Evolutionary conservation across 208 protist species (phyloP), one percentile per base, ranked within the genome.

Genomic region (Phytomonas francai): DNA sequence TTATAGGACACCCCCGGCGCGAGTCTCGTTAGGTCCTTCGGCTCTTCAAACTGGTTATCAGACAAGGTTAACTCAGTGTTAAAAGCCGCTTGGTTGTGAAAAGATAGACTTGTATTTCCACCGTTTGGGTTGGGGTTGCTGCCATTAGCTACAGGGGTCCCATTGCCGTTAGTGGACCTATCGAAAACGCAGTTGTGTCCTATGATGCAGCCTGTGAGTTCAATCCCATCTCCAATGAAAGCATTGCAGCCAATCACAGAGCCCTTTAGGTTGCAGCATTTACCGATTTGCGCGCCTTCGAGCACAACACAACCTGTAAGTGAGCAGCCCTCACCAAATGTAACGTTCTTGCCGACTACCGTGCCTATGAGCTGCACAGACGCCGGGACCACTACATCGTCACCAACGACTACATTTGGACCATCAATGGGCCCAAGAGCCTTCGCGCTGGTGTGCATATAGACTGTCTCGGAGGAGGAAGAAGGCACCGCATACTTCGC

Each of bases 281-380:
- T 59, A 6, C 87, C 87, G 59, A 95, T 80, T 11, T 64, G 57
- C 4, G 79, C 84, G 27, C 82, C 76, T 32, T 91, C 84, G 66
- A 92, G 75, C 22, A 95, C 36, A 9, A 95, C 87, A 66, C 85
- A 89, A 59, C 78, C 79, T 39, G 77, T 77, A 62, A 95, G 59
- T 22, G 59, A 63, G 12, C 73, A 69, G 29, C 75, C 79, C 16
- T 87, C 80, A 29, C 89, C 85, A 57, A 95, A 70, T 34, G 73
- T 61, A 29, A 89, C 84, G 58, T 79, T 67, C 9, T 77, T 70
- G 42, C 85, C 87, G 42, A 84, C 71, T 42, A 91, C 76, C 25
- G 79, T 81, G 49, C 85, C 83, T 25, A 68, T 69, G 14, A 95
- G 69, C 63, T 87, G 70, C 32, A 76, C 77, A 3, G 76, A 77